Evolutionary conservation across 2,329 filamentous ascomycete genomes (phyloP), one percentile per base, ranked within the genome.

Genomic region (Fusarium metavorans): DNA sequence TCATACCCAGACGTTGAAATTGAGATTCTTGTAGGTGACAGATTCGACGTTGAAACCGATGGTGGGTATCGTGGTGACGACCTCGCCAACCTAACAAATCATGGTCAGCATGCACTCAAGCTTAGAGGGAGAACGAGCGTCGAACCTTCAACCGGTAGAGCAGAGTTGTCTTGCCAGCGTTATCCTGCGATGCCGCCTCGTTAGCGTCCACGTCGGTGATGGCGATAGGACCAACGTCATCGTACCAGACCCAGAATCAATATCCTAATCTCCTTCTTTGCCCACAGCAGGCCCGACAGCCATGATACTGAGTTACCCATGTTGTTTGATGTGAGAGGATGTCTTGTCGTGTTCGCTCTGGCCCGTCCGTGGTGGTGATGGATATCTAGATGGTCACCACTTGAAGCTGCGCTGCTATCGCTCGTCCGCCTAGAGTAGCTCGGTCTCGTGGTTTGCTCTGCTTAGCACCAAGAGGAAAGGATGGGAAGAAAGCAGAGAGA

Each of bases 21-120:
- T 98, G 72, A 99, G 90, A 83, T 98, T 98, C 84, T 96, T 96
- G 88, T 99, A 99, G 79, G 95, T 97, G 75, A 99, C 97, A 25
- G 95, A 98, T 86, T 99, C 97, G 79, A 99, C 97, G 84, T 99
- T 99, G 89, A 99, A 99, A 71, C 97, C 97, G 83, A 99, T 98
- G 64, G 97, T 99, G 23, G 97, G 97, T 88, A 98, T 98, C 80
- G 97, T 99, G 72, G 97, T 98, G 77, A 99, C 97, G 52, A 99
- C 97, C 84, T 99, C 97, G 82, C 97, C 97, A 81, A 99, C 97
- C 95, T 98, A 35, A 82, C 71, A 63, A 43, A 7, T 27, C 37
- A 11, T n/a, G n/a, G 69, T 72, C 63, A 79, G 75, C 58, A 61
- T 30, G 39, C 25, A 54, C 70, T 52, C 10, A 16, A 37, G 48